phyloP scores from a whole-genome alignment of 2,329 filamentous ascomycete species.

The Penicillium sp. region DNA sequence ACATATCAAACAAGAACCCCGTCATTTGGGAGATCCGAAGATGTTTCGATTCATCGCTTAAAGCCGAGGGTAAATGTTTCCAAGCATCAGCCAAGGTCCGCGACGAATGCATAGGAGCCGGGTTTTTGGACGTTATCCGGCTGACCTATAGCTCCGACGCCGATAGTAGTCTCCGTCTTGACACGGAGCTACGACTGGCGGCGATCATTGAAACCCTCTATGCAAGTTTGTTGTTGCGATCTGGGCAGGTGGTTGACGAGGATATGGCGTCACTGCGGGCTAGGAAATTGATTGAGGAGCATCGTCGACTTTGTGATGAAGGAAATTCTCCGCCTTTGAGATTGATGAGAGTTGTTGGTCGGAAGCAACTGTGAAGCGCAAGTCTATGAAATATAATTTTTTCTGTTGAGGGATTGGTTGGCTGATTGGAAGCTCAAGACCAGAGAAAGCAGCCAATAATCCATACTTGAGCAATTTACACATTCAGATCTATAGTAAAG shows the following conservation, averaged over 20 bases:
- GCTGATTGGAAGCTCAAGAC: background rate
- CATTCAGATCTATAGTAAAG: too few relatives aligned
- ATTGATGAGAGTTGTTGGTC: slow-evolving; percentile 24
- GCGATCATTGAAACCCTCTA: slow-evolving; percentile 22
- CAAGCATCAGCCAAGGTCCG: slow-evolving; percentile 20
- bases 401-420: background rate
- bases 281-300: slow-evolving; percentile 14
- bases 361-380: slow-evolving; percentile 11
- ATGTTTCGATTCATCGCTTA: slow-evolving; percentile 17
- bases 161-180: slow-evolving; percentile 5
- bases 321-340: slow-evolving; percentile 16
- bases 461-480: background rate
- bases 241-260: slow-evolving; percentile 16
- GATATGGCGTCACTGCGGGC: slow-evolving; percentile 9
- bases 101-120: slow-evolving; percentile 4
- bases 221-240: slow-evolving; percentile 19
- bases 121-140: slow-evolving; percentile 1
- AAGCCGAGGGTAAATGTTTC: slow-evolving; percentile 18
- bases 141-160: slow-evolving; percentile 13
- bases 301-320: slow-evolving; percentile 15
- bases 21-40: slow-evolving; percentile 18
- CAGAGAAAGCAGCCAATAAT: background rate
- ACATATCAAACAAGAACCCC: slow-evolving; percentile 13
- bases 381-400: background rate
- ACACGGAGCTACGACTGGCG: slow-evolving; percentile 17